Percentiles rank a stretch among this genome's conserved stretches.
These are phyloP conservation scores for Plasmodium vinckei DNA, from an alignment of 169 alveolate species.

Conservation along the genomic window DNA sequence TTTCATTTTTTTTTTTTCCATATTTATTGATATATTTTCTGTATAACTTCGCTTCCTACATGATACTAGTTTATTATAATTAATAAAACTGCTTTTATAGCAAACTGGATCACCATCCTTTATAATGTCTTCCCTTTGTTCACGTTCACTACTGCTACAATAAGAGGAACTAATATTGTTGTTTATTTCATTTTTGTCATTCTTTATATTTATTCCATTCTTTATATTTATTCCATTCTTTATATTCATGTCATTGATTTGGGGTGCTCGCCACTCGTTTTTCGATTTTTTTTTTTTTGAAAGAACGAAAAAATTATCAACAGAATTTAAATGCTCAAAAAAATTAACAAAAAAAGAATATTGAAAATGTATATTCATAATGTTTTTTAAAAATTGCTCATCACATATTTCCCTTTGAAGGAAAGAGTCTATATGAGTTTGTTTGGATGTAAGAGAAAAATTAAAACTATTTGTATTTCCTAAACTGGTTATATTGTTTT, in stretches of 20 bases:
- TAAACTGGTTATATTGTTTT: too few relatives aligned
- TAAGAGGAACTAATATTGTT: too few relatives aligned
- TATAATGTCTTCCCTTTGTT: background rate
- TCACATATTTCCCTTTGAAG: constrained; percentile 43
- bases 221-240: too few relatives aligned
- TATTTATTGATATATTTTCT: background rate
- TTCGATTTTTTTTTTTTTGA: background rate
- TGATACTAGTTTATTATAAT: background rate
- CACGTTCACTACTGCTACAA: too few relatives aligned
- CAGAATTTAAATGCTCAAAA: constrained; percentile 12
- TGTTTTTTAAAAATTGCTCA: constrained; percentile 18
- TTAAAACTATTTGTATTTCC: too few relatives aligned
- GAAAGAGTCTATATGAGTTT: background rate
- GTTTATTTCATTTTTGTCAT: too few relatives aligned
- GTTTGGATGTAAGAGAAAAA: background rate
- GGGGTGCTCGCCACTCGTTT: background rate
- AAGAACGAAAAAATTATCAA: background rate
- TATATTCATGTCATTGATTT: background rate
- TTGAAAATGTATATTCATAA: constrained; percentile 30
- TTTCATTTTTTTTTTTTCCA: background rate
- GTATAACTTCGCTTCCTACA: background rate
- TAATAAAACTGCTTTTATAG: background rate
- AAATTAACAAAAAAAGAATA: constrained; percentile 50
- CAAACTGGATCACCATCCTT: background rate
- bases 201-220: background rate